These are phyloP conservation scores for Hordeum marinum DNA, from an alignment of 176 grass and related monocot genomes.

Conservation along the genomic window DNA sequence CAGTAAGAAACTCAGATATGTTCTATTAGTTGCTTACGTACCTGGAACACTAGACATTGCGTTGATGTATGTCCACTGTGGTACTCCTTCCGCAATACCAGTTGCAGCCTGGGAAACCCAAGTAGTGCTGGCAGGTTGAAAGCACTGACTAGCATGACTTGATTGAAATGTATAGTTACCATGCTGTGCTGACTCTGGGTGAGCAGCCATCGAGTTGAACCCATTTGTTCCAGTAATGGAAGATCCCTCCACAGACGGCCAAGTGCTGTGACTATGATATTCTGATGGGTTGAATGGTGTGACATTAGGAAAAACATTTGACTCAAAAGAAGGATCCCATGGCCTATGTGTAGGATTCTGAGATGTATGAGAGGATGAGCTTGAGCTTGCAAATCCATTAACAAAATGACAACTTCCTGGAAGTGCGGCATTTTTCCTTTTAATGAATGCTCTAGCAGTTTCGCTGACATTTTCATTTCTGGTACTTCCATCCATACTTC, in stretches of 20 bases:
- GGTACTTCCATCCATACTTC: constrained; percentile 40
- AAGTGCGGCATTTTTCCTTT: constrained; percentile 51
- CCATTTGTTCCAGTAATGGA: constrained; percentile 26
- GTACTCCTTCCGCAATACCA: constrained; percentile 44
- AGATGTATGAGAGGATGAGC: constrained; percentile 45
- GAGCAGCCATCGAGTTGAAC: constrained; percentile 34
- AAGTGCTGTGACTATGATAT: constrained; percentile 35
- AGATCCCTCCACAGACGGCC: constrained; percentile 45
- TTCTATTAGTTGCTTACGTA: constrained; percentile 19
- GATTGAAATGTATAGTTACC: constrained; percentile 38
- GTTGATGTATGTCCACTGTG: constrained; percentile 40
- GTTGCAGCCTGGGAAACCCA: constrained; percentile 51
- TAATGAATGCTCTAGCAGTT: constrained; percentile 39
- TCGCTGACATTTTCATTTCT: constrained; percentile 47
- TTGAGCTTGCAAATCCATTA: constrained; percentile 62
- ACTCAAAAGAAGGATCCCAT: constrained; percentile 46
- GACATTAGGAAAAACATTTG: constrained; percentile 36
- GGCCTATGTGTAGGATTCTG: constrained; percentile 45
- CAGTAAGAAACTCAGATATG: not conserved
- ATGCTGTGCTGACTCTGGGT: constrained; percentile 38
- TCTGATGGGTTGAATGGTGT: constrained; percentile 37
- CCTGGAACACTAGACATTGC: constrained; percentile 44
- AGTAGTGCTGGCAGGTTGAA: constrained; percentile 31
- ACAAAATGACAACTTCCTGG: constrained; percentile 41
- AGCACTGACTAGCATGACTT: constrained; percentile 30